Evolutionary conservation across 257 asterid genomes (phyloP).

Genomic region (Jacaranda mimosifolia): DNA sequence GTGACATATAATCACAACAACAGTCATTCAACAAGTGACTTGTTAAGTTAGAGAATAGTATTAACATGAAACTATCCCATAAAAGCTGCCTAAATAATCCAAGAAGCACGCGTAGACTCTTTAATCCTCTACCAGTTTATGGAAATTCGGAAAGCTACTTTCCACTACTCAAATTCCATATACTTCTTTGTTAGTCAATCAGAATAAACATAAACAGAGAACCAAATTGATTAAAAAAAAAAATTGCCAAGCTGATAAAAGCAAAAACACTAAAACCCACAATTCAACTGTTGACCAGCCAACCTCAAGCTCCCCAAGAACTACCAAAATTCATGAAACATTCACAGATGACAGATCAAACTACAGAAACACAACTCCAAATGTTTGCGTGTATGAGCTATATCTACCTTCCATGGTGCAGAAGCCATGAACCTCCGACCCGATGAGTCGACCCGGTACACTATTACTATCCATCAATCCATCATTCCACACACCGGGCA

Average conservation of each 20-base stretch:
- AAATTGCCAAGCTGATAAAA: background rate
- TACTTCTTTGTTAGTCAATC: slow-evolving; percentile 21
- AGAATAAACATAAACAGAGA: background rate
- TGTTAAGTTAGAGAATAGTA: background rate
- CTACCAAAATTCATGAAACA: slow-evolving; percentile 14
- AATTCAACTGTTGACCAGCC: slow-evolving; percentile 35
- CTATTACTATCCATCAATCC: slow-evolving; percentile 59
- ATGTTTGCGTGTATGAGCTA: slow-evolving; percentile 10
- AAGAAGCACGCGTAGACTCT: slow-evolving; percentile 19
- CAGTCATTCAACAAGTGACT: background rate
- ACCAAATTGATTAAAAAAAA: background rate
- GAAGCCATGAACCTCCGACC: slow-evolving; percentile 93
- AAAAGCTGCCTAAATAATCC: slow-evolving; percentile 23
- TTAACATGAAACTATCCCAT: background rate
- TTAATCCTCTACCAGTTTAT: slow-evolving; percentile 18
- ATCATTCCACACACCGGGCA: slow-evolving; percentile 35
- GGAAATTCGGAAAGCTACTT: background rate
- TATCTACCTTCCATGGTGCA: slow-evolving; percentile 73
- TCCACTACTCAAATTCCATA: slow-evolving; percentile 11
- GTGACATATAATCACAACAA: slow-evolving; percentile 9
- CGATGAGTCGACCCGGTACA: slow-evolving; percentile 53
- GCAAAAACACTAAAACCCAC: slow-evolving; percentile 33
- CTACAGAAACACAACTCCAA: slow-evolving; percentile 24
- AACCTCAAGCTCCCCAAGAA: background rate
- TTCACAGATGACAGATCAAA: slow-evolving; percentile 21